A percentile compares a stretch with the other conserved stretches of the same genome.
These are phyloP conservation scores for Tothia fuscella DNA, from an alignment of 2,329 filamentous ascomycete species.

Conservation along the genomic window DNA sequence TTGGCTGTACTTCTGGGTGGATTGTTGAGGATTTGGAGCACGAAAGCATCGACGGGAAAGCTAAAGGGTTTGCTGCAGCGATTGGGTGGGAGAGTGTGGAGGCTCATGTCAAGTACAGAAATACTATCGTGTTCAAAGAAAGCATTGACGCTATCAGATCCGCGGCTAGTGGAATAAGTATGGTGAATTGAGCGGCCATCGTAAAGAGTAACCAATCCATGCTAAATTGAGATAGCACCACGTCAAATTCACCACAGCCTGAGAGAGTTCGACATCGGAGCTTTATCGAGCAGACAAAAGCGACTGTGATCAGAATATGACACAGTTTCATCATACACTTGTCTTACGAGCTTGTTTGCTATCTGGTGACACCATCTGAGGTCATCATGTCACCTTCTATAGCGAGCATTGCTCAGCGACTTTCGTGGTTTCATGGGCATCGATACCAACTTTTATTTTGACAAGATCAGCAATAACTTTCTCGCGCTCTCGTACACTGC, in stretches of 20 bases:
- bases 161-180: slow-evolving; percentile 29
- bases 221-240: slow-evolving; percentile 1
- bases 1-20: slow-evolving; percentile 24
- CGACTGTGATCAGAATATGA: not conserved
- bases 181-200: slow-evolving; percentile 17
- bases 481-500: no score
- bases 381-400: not conserved
- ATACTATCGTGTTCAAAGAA: slow-evolving; percentile 33
- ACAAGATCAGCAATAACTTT: no score
- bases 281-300: no score
- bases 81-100: slow-evolving; percentile 42
- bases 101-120: slow-evolving; percentile 34
- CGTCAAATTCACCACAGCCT: slow-evolving; percentile 3
- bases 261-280: not conserved
- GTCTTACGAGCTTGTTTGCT: not conserved
- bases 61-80: slow-evolving; percentile 30
- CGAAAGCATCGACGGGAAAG: slow-evolving; percentile 20
- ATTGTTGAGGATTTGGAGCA: slow-evolving; percentile 20
- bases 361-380: not conserved
- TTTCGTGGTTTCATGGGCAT: not conserved
- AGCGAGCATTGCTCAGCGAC: not conserved
- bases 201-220: not conserved
- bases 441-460: no score
- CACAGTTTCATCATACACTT: not conserved
- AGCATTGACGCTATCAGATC: slow-evolving; percentile 31